Evolutionary conservation across 2,329 filamentous ascomycete genomes (phyloP), one percentile per base, ranked within the genome.

Genomic region (Hirsutella minnesotensis): DNA sequence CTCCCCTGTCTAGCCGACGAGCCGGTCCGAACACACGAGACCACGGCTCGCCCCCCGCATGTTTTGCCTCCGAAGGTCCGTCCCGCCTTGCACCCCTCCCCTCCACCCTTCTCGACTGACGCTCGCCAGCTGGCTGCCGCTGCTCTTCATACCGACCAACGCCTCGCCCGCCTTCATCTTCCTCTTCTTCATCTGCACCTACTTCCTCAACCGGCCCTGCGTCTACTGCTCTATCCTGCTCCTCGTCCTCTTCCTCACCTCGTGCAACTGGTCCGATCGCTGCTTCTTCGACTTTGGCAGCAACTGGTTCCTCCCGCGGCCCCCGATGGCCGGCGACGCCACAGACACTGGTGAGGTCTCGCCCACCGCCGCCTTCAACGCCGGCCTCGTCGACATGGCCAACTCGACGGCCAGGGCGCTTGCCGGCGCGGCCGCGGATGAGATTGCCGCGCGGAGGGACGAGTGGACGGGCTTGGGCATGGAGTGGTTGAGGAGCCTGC

Each of bases 141-240:
- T 92, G 53, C 84, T 92, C 60, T 89, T 92, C 65, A 88, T 92
- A 53, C 86, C 86, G 41, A 86, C 86, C 46, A 88, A 89, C 61
- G 83, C 86, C 53, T 88, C 84, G 45, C 86, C 86, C 21, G 75
- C 85, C 56, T 89, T 90, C 68, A 86, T 92, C 61, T 78, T 90
- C 66, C 77, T 87, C 65, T 87, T 92, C 72, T 83, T 98, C 68
- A 74, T 87, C 51, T 87, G 89, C 63, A 95, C 89, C 51, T 96
- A 95, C 72, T 86, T 94, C 66, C 81, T 98, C 55, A 94, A 95
- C 67, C 82, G 90, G 43, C 92, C 92, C 42, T 98, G 92, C 69
- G 83, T 95, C 54, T 98, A 98, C 74, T 98, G 92, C 76, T 95
- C 88, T 47, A 81, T 95, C 48, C 83, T 98, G 42, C 86, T 98